Evolutionary conservation across 2,329 filamentous ascomycete species (phyloP).

Genomic region (Herpotrichia juniperi): DNA sequence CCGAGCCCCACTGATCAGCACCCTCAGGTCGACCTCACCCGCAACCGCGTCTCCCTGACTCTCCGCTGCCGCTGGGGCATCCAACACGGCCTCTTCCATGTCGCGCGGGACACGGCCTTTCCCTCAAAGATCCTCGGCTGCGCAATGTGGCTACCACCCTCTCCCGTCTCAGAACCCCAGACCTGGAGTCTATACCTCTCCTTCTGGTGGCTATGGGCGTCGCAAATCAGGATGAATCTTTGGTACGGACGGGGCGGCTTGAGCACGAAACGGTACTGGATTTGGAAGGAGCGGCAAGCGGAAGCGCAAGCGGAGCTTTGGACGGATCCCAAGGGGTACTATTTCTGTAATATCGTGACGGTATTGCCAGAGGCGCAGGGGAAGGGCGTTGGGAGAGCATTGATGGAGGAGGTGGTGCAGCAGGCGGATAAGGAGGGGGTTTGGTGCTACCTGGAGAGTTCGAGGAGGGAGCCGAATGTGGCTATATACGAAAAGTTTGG

Average conservation of each 20-base stretch:
- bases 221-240: constrained; percentile 71
- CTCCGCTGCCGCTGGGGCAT: constrained; percentile 75
- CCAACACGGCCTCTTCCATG: constrained; percentile 70
- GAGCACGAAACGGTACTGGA: constrained; percentile 71
- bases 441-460: constrained; percentile 74
- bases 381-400: constrained; percentile 67
- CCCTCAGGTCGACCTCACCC: constrained; percentile 61
- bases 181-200: constrained; percentile 69
- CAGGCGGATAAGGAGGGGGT: constrained; percentile 68
- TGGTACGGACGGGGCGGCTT: constrained; percentile 72
- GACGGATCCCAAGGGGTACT: constrained; percentile 71
- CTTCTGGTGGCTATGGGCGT: constrained; percentile 68
- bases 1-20: not conserved
- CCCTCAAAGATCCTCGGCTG: constrained; percentile 67
- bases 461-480: constrained; percentile 70
- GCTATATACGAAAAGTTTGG: constrained; percentile 74
- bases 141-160: constrained; percentile 73
- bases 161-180: constrained; percentile 52
- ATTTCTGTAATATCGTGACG: constrained; percentile 78
- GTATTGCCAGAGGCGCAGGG: constrained; percentile 70
- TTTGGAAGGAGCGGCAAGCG: constrained; percentile 72
- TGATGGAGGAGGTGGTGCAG: constrained; percentile 69
- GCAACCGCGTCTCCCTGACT: constrained; percentile 68
- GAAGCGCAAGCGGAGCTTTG: constrained; percentile 67
- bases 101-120: constrained; percentile 65